Conservation (phyloP, 768 basidiomycete genomes). For the Pulveroboletus ravenelii region DNA sequence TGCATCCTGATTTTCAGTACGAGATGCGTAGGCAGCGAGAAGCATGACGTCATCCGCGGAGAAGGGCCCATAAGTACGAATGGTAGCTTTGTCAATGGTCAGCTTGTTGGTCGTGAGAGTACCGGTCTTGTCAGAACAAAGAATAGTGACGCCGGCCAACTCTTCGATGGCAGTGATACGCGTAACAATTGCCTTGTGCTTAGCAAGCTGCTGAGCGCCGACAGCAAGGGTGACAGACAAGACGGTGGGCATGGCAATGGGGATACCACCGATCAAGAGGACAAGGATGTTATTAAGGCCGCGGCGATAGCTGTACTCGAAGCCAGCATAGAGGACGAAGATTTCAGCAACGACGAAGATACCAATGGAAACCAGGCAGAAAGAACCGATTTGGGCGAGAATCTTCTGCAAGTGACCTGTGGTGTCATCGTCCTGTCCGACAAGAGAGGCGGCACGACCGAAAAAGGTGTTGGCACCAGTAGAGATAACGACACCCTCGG, state of each 20-base stretch:
- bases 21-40: constrained; percentile 91
- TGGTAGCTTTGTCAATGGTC: constrained; percentile 89
- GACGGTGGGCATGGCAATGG: constrained; percentile 99
- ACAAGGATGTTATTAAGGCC: constrained; percentile 98
- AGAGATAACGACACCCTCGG: constrained; percentile 97
- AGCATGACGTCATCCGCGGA: constrained; percentile 88
- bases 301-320: constrained; percentile 85
- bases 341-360: constrained; percentile 95
- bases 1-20: constrained; percentile 98
- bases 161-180: constrained; percentile 99
- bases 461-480: constrained; percentile 99
- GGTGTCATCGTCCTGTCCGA: constrained; percentile 96
- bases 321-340: constrained; percentile 87
- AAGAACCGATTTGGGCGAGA: constrained; percentile 94
- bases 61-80: constrained; percentile 88
- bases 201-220: constrained; percentile 97
- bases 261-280: constrained; percentile 98
- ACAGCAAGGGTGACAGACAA: constrained; percentile 97
- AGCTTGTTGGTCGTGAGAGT: constrained; percentile 99
- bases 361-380: constrained; percentile 95
- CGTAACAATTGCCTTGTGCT: constrained; percentile 99
- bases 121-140: constrained; percentile 99
- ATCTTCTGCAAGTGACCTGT: constrained; percentile 99
- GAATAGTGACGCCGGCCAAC: constrained; percentile 95
- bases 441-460: constrained; percentile 95